Evolutionary conservation across 441 rosid species (phyloP).

Genomic region (Sinapis alba): DNA sequence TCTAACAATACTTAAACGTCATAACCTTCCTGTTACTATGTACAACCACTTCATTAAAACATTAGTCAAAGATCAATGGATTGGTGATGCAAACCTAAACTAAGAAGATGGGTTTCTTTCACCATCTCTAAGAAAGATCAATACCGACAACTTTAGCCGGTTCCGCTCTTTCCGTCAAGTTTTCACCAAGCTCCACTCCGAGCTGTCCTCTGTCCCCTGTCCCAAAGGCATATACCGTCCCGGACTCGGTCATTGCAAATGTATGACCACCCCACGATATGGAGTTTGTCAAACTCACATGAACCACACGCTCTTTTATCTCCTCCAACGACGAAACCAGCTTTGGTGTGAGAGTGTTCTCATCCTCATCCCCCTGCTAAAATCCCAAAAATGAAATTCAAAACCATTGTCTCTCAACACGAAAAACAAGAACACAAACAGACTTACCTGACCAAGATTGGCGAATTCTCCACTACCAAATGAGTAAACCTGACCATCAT

Average conservation of each 20-base stretch:
- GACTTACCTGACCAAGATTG: conserved; percentile 76
- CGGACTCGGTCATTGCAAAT: conserved; percentile 82
- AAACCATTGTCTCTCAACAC: neutral
- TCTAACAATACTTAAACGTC: conserved; percentile 21
- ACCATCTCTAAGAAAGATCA: conserved; percentile 52
- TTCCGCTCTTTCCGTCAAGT: conserved; percentile 64
- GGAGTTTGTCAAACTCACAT: conserved; percentile 81
- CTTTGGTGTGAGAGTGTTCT: conserved; percentile 67
- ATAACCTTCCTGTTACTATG: conserved; percentile 30
- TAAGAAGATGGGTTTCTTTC: neutral
- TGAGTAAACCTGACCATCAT: conserved; percentile 84
- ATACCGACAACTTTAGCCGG: conserved; percentile 64
- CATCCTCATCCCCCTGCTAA: conserved; percentile 62
- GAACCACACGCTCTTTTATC: conserved; percentile 65
- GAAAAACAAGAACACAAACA: neutral
- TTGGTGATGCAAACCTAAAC: conserved; percentile 13
- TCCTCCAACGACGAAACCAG: conserved; percentile 61
- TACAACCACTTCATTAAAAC: conserved; percentile 42
- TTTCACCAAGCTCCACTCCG: conserved; percentile 63
- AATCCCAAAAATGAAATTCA: neutral
- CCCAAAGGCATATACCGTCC: conserved; percentile 78
- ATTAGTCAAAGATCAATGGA: conserved; percentile 11
- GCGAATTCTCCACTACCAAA: conserved; percentile 77
- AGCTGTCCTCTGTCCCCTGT: conserved; percentile 94
- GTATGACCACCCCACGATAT: conserved; percentile 81